A percentile compares a stretch with the other conserved stretches of the same genome.
These are phyloP conservation scores for Sextonia rubra DNA, from an alignment of 164 flowering plant genomes.

Conservation along the genomic window DNA sequence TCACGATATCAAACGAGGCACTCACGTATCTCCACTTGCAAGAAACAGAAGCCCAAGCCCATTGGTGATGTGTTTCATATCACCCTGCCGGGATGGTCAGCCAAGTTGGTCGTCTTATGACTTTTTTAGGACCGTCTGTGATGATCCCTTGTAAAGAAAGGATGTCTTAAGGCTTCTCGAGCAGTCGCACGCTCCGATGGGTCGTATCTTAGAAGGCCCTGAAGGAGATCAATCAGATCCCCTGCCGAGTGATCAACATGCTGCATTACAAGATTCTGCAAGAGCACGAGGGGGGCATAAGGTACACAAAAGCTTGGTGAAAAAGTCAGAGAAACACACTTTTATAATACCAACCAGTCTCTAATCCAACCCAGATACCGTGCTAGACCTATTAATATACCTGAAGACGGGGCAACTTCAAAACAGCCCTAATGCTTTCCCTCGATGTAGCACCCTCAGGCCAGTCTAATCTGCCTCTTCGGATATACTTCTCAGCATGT, in stretches of 20 bases:
- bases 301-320: not conserved
- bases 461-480: slow-evolving; percentile 65
- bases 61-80: too few relatives aligned
- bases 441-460: slow-evolving; percentile 72
- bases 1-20: too few relatives aligned
- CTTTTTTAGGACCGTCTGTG: slow-evolving; percentile 16
- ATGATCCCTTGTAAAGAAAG: slow-evolving; percentile 50
- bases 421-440: slow-evolving; percentile 66
- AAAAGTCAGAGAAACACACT: too few relatives aligned
- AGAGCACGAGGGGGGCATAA: not conserved
- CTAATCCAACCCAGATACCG: too few relatives aligned
- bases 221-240: slow-evolving; percentile 55
- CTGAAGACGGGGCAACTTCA: slow-evolving; percentile 63
- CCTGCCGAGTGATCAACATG: slow-evolving; percentile 71
- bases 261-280: slow-evolving; percentile 58
- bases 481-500: slow-evolving; percentile 61
- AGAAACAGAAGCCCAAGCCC: too few relatives aligned
- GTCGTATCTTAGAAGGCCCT: slow-evolving; percentile 63
- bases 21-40: too few relatives aligned
- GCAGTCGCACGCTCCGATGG: slow-evolving; percentile 55
- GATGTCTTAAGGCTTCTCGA: slow-evolving; percentile 60
- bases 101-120: too few relatives aligned
- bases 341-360: not conserved
- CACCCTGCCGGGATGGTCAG: not conserved
- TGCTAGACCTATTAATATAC: slow-evolving; percentile 23